A percentile compares a stretch with the other conserved stretches of the same genome.
These are phyloP conservation scores for Scedosporium apiospermum DNA, from an alignment of 2,329 filamentous ascomycete genomes.

Conservation along the genomic window DNA sequence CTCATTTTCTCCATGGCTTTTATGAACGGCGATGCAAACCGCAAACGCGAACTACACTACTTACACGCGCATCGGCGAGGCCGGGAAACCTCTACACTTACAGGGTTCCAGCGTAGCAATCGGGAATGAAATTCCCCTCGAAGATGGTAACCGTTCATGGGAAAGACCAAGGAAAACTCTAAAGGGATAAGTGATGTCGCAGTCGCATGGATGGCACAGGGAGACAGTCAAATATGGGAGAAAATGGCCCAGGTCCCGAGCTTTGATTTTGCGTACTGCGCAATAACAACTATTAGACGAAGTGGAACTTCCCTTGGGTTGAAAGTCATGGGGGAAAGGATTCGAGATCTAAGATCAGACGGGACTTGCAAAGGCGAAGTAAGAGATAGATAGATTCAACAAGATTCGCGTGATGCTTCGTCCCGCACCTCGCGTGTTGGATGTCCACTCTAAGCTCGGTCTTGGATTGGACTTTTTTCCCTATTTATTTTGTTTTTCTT, in stretches of 20 bases:
- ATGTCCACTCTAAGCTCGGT: neutral
- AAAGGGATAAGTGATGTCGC: too few species aligned
- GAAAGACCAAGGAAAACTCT: too few species aligned
- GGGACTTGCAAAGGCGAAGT: neutral
- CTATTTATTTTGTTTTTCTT: neutral
- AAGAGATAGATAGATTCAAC: neutral
- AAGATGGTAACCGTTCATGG: too few species aligned
- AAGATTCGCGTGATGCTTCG: neutral
- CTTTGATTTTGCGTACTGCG: too few species aligned
- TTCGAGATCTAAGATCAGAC: neutral
- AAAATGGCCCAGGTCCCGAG: too few species aligned
- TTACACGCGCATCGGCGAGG: neutral
- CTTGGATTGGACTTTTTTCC: neutral
- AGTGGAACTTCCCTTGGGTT: too few species aligned
- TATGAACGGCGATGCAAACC: neutral
- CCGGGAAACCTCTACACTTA: neutral
- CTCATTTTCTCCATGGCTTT: neutral
- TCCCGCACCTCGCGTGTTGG: neutral
- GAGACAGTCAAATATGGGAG: too few species aligned
- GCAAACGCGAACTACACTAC: neutral
- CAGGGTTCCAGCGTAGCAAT: too few species aligned
- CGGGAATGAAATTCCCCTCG: too few species aligned
- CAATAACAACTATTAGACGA: too few species aligned
- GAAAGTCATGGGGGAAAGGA: neutral
- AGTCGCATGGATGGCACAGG: too few species aligned